Conservation (phyloP, 2,329 filamentous ascomycete species). For the Diaporthe sp. region DNA sequence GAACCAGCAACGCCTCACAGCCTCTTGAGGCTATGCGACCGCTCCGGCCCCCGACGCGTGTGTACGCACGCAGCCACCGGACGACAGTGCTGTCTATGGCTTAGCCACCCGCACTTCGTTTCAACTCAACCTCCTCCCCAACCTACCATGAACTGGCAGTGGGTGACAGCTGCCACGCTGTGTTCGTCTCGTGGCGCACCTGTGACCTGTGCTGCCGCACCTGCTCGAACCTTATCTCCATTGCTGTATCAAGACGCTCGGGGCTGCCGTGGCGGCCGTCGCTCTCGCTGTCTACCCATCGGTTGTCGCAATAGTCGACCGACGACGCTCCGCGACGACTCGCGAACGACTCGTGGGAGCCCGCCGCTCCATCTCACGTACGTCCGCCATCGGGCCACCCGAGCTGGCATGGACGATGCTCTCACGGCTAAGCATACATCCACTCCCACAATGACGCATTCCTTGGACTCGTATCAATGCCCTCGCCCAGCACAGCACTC, state of each 20-base stretch:
- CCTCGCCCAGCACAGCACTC: neutral
- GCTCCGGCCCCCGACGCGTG: neutral
- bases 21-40: neutral
- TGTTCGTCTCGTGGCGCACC: conserved; percentile 25
- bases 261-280: neutral
- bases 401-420: neutral
- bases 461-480: neutral
- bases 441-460: too few relatives aligned
- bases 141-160: conserved; percentile 2
- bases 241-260: neutral
- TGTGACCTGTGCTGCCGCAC: conserved; percentile 28
- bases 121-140: conserved; percentile 7
- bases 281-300: conserved; percentile 3
- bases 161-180: conserved; percentile 30
- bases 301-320: conserved; percentile 7
- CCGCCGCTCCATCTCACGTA: neutral
- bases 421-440: neutral
- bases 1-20: neutral
- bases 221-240: conserved; percentile 20
- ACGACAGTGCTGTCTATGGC: neutral
- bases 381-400: neutral
- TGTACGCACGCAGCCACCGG: conserved; percentile 14
- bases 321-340: neutral
- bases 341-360: conserved; percentile 15
- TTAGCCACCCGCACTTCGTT: conserved; percentile 13